These are phyloP conservation scores for Lasiodiplodia sp. DNA, from an alignment of 2,329 filamentous ascomycete species.

Conservation along the genomic window DNA sequence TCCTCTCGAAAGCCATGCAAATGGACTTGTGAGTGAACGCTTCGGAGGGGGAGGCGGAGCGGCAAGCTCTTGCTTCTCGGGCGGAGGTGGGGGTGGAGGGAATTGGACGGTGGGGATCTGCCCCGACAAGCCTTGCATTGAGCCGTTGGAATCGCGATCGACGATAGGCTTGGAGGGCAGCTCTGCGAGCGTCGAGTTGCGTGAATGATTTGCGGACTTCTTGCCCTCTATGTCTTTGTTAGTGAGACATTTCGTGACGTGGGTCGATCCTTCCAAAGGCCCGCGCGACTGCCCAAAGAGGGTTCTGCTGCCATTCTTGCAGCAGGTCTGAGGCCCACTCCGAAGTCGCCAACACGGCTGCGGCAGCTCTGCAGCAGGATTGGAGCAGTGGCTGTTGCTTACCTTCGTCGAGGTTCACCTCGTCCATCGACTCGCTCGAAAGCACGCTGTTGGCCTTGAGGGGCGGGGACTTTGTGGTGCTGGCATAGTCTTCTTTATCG, in stretches of 20 bases:
- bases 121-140: conserved; percentile 73
- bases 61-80: conserved; percentile 37
- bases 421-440: conserved; percentile 60
- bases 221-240: conserved; percentile 27
- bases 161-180: conserved; percentile 19
- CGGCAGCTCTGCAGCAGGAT: background rate
- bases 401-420: conserved; percentile 69
- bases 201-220: conserved; percentile 28
- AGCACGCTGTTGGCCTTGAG: conserved; percentile 20
- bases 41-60: conserved; percentile 51
- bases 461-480: conserved; percentile 22
- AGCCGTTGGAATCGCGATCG: conserved; percentile 28
- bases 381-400: conserved; percentile 45
- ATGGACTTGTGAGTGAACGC: conserved; percentile 85
- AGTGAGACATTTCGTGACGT: conserved; percentile 27
- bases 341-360: background rate
- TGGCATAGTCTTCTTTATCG: conserved; percentile 34
- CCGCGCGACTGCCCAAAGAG: conserved; percentile 15
- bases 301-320: conserved; percentile 9
- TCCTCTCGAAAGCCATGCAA: conserved; percentile 81
- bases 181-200: conserved; percentile 22
- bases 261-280: conserved; percentile 8
- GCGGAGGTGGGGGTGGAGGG: conserved; percentile 47
- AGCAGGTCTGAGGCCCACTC: conserved; percentile 3
- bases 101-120: conserved; percentile 70